Evolutionary conservation across 2,329 filamentous ascomycete species (phyloP), one percentile per base, ranked within the genome.

Genomic region (Stemphylium vesicarium): DNA sequence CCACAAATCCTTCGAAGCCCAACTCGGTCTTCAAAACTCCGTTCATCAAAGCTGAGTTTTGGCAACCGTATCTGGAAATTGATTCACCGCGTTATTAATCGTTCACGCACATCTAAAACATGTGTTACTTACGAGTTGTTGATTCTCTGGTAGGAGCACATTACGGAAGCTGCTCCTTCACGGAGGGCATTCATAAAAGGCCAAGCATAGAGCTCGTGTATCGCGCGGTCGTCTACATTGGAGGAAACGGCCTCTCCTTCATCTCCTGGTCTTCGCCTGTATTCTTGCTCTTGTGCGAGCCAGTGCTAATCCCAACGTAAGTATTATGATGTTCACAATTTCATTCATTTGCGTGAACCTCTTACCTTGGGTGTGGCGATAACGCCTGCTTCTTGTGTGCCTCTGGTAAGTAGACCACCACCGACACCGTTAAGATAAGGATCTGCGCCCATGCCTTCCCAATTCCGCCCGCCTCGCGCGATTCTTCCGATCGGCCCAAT

Each of bases 371-470:
- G 62, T 18, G 64, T 65, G 13, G 62, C 53, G 26, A 65, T 66
- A 1, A 69, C 81, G 2, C 84, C 84, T 12, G 79, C 58, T 18
- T 72, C 81, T 62, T 87, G 85, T 41, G 84, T 84, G 2, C 84
- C 84, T 63, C 45, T 50, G 1, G 63, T 82, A 0, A 84, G 84
- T 49, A 80, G 66, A 6, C 78, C 77, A 26, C 76, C 82, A 1
- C 77, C 82, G 52, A 79, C 68, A 2, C 78, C 84, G 59, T 84
- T 82, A 26, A 92, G 81, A 4, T 84, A 84, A 0, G 89, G 89
- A 67, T 92, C 89, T 1, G 63, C 75, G 2, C 88, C 88, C 61
- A 92, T 88, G 0, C 86, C 85, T 70, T 92, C 89, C 89, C 88
- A 92, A 62, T 85, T 89, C 15, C 89, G 82, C 12, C 89, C 89